Evolutionary conservation across 2,329 filamentous ascomycete genomes (phyloP).

Genomic region (Ceratocystis destructans): DNA sequence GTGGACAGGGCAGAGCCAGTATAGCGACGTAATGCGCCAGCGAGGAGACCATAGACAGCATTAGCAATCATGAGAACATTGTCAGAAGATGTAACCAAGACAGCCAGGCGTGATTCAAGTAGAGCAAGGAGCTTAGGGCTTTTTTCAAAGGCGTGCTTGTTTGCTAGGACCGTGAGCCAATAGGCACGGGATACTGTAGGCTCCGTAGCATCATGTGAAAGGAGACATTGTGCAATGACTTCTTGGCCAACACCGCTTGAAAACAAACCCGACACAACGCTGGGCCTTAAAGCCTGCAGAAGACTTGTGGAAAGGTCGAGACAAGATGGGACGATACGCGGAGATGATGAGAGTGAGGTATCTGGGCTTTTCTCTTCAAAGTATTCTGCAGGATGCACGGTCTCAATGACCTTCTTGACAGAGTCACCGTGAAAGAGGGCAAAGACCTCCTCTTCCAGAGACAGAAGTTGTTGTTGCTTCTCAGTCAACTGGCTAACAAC

Average conservation of each 20-base stretch:
- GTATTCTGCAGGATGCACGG: not conserved
- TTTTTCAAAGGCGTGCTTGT: slow-evolving; percentile 32
- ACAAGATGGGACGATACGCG: not conserved
- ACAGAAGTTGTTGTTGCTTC: slow-evolving; percentile 26
- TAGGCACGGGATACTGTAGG: slow-evolving; percentile 10
- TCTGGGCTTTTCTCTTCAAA: slow-evolving; percentile 9
- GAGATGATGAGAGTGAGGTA: not conserved
- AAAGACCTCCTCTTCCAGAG: slow-evolving; percentile 26
- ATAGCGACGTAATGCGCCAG: slow-evolving; percentile 29
- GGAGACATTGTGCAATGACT: slow-evolving; percentile 22
- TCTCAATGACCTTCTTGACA: not conserved
- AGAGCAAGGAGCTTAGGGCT: slow-evolving; percentile 19
- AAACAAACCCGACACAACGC: slow-evolving; percentile 28
- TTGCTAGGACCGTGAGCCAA: slow-evolving; percentile 32
- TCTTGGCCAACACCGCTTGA: slow-evolving; percentile 28
- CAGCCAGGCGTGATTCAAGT: slow-evolving; percentile 20
- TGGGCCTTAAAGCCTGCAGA: slow-evolving; percentile 28
- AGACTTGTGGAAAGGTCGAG: slow-evolving; percentile 28
- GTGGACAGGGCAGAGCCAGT: slow-evolving; percentile 27
- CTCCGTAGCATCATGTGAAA: slow-evolving; percentile 1
- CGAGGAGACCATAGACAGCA: slow-evolving; percentile 24
- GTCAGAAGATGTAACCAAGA: slow-evolving; percentile 7
- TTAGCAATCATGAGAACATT: slow-evolving; percentile 9
- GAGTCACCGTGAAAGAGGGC: slow-evolving; percentile 27
- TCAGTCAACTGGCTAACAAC: slow-evolving; percentile 29